Conservation (phyloP, 208 protist genomes). For the Acanthamoeba triangularis region DNA sequence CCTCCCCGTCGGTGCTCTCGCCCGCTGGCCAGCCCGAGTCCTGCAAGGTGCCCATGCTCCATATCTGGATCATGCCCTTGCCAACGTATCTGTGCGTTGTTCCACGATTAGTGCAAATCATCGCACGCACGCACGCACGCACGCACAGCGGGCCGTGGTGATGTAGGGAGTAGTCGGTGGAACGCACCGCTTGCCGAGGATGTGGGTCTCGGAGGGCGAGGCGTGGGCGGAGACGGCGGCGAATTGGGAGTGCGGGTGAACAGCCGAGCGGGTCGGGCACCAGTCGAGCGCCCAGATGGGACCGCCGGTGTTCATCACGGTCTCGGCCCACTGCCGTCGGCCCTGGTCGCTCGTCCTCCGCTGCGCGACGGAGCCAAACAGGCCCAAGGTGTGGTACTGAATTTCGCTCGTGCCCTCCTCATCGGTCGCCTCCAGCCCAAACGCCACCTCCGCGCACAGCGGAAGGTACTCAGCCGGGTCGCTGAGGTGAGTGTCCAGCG, state of each 20-base stretch:
- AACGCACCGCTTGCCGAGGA: constrained; percentile 11
- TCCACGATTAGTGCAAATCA: neutral
- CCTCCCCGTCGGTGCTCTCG: neutral
- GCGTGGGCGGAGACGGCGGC: constrained; percentile 8
- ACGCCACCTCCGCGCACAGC: neutral
- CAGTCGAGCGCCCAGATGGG: constrained; percentile 51
- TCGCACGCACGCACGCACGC: neutral
- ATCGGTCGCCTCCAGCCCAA: neutral
- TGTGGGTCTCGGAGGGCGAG: constrained; percentile 30
- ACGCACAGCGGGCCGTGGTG: neutral
- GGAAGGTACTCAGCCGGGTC: constrained; percentile 42
- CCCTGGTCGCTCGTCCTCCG: neutral
- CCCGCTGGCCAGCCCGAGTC: neutral
- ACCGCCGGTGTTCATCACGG: constrained; percentile 52
- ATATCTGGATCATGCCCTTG: constrained; percentile 56
- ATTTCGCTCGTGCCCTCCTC: neutral
- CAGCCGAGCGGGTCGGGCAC: neutral
- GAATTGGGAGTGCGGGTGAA: neutral
- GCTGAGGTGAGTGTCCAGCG: neutral
- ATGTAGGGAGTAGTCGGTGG: no score
- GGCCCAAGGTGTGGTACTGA: constrained; percentile 1
- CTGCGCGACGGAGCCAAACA: neutral
- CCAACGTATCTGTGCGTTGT: constrained; percentile 26
- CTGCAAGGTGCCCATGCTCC: constrained; percentile 38
- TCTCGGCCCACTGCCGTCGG: constrained; percentile 23